These are phyloP conservation scores for Boletus rex-veris DNA, from an alignment of 768 basidiomycete species.

Conservation along the genomic window DNA sequence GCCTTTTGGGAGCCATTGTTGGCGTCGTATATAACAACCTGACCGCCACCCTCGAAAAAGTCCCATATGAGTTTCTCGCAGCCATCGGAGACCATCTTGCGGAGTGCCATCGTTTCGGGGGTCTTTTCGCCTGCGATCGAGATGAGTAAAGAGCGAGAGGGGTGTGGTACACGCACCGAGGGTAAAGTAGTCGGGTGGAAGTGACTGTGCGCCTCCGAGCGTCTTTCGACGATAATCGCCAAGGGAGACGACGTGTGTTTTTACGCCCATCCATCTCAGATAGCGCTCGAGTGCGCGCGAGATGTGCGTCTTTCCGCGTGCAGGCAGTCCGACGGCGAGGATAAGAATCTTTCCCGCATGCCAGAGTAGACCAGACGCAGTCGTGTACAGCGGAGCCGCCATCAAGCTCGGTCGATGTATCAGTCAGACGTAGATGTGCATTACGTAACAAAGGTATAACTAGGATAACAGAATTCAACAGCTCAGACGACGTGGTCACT, in stretches of 20 bases:
- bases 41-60: slow-evolving; percentile 83
- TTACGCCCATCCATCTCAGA: slow-evolving; percentile 96
- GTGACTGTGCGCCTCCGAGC: slow-evolving; percentile 79
- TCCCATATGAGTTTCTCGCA: slow-evolving; percentile 88
- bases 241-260: slow-evolving; percentile 89
- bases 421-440: slow-evolving; percentile 1
- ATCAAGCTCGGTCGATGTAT: slow-evolving; percentile 26
- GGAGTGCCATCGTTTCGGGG: slow-evolving; percentile 72
- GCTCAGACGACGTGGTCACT: neutral
- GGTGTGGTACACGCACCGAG: slow-evolving; percentile 45
- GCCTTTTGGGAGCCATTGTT: slow-evolving; percentile 80
- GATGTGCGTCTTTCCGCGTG: slow-evolving; percentile 95
- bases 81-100: slow-evolving; percentile 71
- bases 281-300: slow-evolving; percentile 96
- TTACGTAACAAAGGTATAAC: slow-evolving; percentile 14
- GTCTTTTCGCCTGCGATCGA: slow-evolving; percentile 65
- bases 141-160: neutral
- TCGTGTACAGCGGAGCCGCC: slow-evolving; percentile 96
- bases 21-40: slow-evolving; percentile 98
- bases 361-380: slow-evolving; percentile 80
- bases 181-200: slow-evolving; percentile 92
- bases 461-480: neutral
- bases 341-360: slow-evolving; percentile 96
- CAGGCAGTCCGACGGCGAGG: slow-evolving; percentile 88
- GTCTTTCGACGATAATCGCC: slow-evolving; percentile 93